phyloP scores from a whole-genome alignment of 2,329 filamentous ascomycete species.

The Cladophialophora exuberans region DNA sequence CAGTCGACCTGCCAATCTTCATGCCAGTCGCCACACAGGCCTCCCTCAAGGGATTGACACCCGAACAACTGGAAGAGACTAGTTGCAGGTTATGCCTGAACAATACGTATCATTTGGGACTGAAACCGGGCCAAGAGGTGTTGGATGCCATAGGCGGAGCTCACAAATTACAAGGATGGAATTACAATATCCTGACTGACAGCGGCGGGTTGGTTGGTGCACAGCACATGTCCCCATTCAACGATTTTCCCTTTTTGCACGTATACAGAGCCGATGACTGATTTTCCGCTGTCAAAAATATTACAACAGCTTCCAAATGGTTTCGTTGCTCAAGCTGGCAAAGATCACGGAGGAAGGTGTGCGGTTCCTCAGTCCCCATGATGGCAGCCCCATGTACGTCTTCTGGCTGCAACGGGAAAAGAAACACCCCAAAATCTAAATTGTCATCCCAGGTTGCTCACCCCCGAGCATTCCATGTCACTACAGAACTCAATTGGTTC shows the following conservation, averaged over 20 bases:
- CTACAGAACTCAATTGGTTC: slow-evolving; percentile 97
- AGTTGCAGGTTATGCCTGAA: slow-evolving; percentile 91
- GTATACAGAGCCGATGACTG: slow-evolving; percentile 28
- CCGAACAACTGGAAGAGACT: slow-evolving; percentile 86
- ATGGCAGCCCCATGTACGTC: slow-evolving; percentile 81
- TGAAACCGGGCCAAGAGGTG: slow-evolving; percentile 91
- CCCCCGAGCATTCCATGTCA: slow-evolving; percentile 93
- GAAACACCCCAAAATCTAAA: slow-evolving; percentile 1
- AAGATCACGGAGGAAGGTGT: slow-evolving; percentile 96
- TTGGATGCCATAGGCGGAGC: slow-evolving; percentile 87
- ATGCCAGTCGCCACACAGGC: slow-evolving; percentile 99
- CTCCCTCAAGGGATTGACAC: slow-evolving; percentile 90
- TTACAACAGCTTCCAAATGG: slow-evolving; percentile 99
- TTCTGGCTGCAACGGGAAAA: background rate
- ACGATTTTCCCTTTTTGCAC: too few species aligned
- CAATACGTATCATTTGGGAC: slow-evolving; percentile 94
- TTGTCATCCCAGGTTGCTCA: slow-evolving; percentile 68
- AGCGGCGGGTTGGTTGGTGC: slow-evolving; percentile 51
- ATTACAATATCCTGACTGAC: slow-evolving; percentile 87
- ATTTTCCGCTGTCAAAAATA: slow-evolving; percentile 47
- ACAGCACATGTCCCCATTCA: slow-evolving; percentile 16
- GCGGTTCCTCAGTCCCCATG: slow-evolving; percentile 92
- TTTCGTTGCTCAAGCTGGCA: slow-evolving; percentile 89
- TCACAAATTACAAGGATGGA: slow-evolving; percentile 93
- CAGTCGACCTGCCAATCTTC: slow-evolving; percentile 88